These are phyloP conservation scores for Adansonia gregorii DNA, from an alignment of 441 rosid genomes.

Conservation along the genomic window DNA sequence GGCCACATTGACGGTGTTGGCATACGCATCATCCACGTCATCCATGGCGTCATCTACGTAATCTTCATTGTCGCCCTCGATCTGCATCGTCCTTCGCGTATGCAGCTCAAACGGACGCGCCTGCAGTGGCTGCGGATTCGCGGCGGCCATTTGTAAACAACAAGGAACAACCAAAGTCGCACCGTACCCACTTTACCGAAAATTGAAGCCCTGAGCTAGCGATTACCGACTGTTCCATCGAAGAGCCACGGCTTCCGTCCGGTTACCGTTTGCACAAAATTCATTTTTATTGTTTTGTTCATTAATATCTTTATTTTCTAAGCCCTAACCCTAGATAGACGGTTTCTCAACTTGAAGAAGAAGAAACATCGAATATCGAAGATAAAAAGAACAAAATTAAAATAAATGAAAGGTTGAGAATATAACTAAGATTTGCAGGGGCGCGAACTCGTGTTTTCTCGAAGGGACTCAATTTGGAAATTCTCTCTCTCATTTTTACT, in stretches of 20 bases:
- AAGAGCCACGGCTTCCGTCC: slow-evolving; percentile 22
- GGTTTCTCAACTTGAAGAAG: slow-evolving; percentile 18
- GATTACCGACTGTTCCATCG: slow-evolving; percentile 40
- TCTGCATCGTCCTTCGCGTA: slow-evolving; percentile 37
- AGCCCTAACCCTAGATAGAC: slow-evolving; percentile 39
- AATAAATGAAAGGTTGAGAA: background rate
- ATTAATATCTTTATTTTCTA: background rate
- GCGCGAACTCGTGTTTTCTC: slow-evolving; percentile 38
- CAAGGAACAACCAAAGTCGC: slow-evolving; percentile 21
- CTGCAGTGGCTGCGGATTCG: slow-evolving; percentile 59
- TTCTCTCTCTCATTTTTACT: no score
- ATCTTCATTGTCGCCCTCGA: slow-evolving; percentile 54
- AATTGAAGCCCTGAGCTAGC: slow-evolving; percentile 9
- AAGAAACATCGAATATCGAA: slow-evolving; percentile 38
- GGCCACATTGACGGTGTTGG: slow-evolving; percentile 46
- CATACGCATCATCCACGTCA: slow-evolving; percentile 42
- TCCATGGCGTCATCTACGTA: slow-evolving; percentile 38
- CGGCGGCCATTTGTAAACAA: slow-evolving; percentile 49
- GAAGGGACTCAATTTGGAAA: background rate
- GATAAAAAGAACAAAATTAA: no score
- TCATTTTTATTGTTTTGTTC: background rate
- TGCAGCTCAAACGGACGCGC: slow-evolving; percentile 47
- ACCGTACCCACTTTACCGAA: slow-evolving; percentile 10
- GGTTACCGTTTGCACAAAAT: background rate
- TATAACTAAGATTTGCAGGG: slow-evolving; percentile 43